Evolutionary conservation across 2,329 filamentous ascomycete species (phyloP).

Genomic region (Epichloe gansuensis): DNA sequence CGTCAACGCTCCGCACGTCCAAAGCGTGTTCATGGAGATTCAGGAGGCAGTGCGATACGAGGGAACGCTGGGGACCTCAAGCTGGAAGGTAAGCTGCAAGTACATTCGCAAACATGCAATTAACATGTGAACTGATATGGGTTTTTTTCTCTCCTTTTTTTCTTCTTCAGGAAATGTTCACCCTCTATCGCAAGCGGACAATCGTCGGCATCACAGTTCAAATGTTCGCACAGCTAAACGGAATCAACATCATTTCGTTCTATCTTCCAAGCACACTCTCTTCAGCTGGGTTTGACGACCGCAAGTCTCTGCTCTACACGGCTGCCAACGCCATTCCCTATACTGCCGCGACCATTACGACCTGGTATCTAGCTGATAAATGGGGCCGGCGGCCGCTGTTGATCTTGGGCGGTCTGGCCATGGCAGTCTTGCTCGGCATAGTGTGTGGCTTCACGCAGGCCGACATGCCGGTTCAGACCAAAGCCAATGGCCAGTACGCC

Average conservation of each 20-base stretch:
- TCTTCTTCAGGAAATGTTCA: conserved; percentile 25
- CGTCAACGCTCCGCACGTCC: conserved; percentile 21
- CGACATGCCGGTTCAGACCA: conserved; percentile 14
- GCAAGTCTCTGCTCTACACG: conserved; percentile 26
- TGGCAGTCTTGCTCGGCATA: conserved; percentile 15
- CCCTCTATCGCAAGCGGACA: conserved; percentile 27
- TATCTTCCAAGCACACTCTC: conserved; percentile 26
- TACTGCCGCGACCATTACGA: conserved; percentile 24
- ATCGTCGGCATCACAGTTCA: conserved; percentile 27
- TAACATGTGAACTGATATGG: background rate
- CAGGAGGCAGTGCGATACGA: conserved; percentile 7
- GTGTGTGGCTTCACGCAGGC: conserved; percentile 27
- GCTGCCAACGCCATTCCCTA: conserved; percentile 28
- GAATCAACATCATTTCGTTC: conserved; percentile 30
- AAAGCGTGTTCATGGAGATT: conserved; percentile 19
- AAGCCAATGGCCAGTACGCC: conserved; percentile 25
- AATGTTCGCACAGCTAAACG: conserved; percentile 28
- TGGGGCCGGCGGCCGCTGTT: conserved; percentile 28
- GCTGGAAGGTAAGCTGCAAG: background rate
- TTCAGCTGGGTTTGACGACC: conserved; percentile 22
- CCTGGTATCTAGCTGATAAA: conserved; percentile 27
- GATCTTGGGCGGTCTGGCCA: conserved; percentile 12
- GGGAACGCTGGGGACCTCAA: conserved; percentile 5
- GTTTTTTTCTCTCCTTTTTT: no score
- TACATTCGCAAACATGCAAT: no score